A percentile compares a stretch with the other conserved stretches of the same genome.
phyloP scores from a whole-genome alignment of 208 protist species.

The Strigomonas galati region DNA sequence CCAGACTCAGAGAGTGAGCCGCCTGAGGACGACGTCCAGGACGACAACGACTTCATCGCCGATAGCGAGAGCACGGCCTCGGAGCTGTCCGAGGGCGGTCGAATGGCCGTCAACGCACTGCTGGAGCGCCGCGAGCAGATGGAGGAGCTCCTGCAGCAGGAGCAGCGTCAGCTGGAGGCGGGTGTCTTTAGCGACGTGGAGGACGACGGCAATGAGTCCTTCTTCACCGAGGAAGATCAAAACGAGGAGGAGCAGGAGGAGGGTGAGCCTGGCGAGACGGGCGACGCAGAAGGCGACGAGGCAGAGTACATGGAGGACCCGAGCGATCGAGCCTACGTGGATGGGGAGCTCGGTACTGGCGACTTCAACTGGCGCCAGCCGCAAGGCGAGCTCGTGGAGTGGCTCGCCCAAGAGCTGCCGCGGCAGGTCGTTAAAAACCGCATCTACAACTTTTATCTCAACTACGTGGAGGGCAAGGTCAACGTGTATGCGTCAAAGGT shows the following conservation, averaged over 20 bases:
- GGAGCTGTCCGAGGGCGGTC: conserved; percentile 71
- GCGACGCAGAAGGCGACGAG: conserved; percentile 10
- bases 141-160: conserved; percentile 51
- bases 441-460: conserved; percentile 91
- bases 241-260: conserved; percentile 20
- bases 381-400: conserved; percentile 84
- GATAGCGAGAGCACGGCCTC: conserved; percentile 72
- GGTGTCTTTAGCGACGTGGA: conserved; percentile 86
- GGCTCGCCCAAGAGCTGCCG: conserved; percentile 87
- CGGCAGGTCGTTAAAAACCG: conserved; percentile 85
- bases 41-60: conserved; percentile 64
- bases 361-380: conserved; percentile 87
- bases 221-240: conserved; percentile 21
- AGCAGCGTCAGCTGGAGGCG: conserved; percentile 67
- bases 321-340: conserved; percentile 65
- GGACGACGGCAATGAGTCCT: conserved; percentile 43
- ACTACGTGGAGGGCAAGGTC: conserved; percentile 80
- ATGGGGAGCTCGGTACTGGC: conserved; percentile 67
- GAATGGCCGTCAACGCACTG: conserved; percentile 68
- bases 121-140: conserved; percentile 69
- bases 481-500: conserved; percentile 83
- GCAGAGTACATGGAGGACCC: conserved; percentile 28
- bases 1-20: conserved; percentile 79
- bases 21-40: conserved; percentile 53
- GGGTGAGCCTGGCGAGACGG: conserved; percentile 7